Conservation (phyloP, 2,329 filamentous ascomycete species). For the Dothiorella sarmentorum region DNA sequence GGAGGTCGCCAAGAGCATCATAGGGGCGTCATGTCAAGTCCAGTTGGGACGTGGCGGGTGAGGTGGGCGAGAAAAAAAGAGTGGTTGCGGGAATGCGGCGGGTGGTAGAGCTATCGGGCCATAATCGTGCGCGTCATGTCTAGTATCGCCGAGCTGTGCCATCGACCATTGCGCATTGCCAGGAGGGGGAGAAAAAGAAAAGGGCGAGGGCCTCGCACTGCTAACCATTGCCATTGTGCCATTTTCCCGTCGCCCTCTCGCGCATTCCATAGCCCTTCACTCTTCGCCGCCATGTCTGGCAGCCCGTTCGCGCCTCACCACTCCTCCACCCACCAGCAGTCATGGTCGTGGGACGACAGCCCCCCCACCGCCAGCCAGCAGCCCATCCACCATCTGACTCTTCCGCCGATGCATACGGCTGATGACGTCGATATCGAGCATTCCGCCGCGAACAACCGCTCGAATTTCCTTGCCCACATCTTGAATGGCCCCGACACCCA, state of each 20-base stretch:
- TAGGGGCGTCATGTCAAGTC: background rate
- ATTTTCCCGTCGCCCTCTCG: background rate
- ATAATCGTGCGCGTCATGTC: constrained; percentile 1
- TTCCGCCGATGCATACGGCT: background rate
- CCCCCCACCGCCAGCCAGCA: background rate
- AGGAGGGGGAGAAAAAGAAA: background rate
- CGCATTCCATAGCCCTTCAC: background rate
- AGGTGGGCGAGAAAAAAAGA: background rate
- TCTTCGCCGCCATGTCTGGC: constrained; percentile 10
- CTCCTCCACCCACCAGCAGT: background rate
- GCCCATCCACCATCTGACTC: background rate
- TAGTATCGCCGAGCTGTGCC: background rate
- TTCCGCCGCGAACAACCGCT: background rate
- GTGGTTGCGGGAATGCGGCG: background rate
- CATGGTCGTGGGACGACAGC: background rate
- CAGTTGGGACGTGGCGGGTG: background rate
- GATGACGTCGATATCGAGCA: background rate
- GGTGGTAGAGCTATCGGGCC: background rate
- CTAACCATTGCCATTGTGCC: background rate
- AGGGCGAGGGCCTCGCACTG: no score
- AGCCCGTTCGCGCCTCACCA: background rate
- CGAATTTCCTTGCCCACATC: constrained; percentile 29
- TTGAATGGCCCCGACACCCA: constrained; percentile 24
- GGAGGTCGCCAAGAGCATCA: background rate
- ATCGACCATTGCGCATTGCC: no score